Base-by-base conservation (phyloP, 2,329 filamentous ascomycete genomes). In the Fusarium udum region DNA sequence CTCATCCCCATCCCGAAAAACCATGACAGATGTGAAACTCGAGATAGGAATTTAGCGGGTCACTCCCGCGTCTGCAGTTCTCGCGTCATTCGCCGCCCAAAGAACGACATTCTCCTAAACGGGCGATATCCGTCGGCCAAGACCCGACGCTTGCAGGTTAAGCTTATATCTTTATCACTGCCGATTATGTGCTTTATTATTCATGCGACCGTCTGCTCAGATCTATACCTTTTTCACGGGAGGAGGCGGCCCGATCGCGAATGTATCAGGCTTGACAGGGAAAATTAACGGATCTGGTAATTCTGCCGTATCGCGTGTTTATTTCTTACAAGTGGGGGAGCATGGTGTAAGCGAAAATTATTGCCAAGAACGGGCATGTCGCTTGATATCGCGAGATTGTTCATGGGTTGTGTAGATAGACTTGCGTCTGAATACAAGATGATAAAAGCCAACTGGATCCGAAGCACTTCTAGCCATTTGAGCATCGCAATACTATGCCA, bases 71-170 rank as follows among this genome's bases (percentile, higher is more conserved):
- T 48, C 34, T 61, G 49, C 65, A 48, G 22, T 40, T 46, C 63
- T 77, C 67, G 67, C 75, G 75, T 76, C 73, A 77, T 77, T 77
- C 71, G 64, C 59, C 34, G 51, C 51, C 11, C 26, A 43, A 65
- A 74, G 67, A 69, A 73, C 75, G 75, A 76, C 74, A 77, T 77
- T 64, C 61, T 37, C 73, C 52, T 15, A 42, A 65, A 57, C 14
- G 10, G 67, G 75, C 16, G 71, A 69, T 73, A 68, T 24, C 12
- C 12, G 67, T 77, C 75, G 75, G 75, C 13, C 36, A 7, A 31
- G 26, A n/a, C 48, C 75, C 71, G 75, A 62, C 42, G 31, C 66
- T 53, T 48, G 37, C 15, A 28, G 4, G 24, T 73, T 73, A 67
- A 73, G 66, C 71, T 73, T 72, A 72, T 63, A 49, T 42, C 16